A percentile compares a stretch with the other conserved stretches of the same genome.
These are phyloP conservation scores for Beta lomatogona DNA, from an alignment of 179 eudicot genomes.

Conservation along the genomic window DNA sequence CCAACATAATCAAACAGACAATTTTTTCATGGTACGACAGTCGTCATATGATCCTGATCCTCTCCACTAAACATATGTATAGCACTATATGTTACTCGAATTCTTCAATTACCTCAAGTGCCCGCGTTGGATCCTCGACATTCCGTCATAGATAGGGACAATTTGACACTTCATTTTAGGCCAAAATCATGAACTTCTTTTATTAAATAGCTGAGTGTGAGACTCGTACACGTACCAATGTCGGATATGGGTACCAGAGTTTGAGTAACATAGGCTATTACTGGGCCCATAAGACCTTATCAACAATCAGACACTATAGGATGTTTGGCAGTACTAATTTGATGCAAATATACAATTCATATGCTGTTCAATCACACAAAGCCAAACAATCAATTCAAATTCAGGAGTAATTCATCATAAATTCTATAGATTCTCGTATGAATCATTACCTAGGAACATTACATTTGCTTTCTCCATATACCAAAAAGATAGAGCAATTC, in stretches of 20 bases:
- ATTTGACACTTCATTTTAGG: no score
- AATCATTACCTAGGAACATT: background rate
- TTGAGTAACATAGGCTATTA: no score
- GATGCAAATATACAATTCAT: background rate
- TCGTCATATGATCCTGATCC: background rate
- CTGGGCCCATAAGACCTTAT: background rate
- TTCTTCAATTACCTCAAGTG: no score
- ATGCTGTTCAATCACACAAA: background rate
- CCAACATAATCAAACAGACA: background rate
- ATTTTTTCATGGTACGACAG: background rate
- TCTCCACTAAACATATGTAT: background rate
- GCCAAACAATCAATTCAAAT: background rate
- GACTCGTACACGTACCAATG: no score
- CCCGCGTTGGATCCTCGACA: no score
- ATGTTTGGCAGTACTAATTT: background rate
- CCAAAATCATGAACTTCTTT: no score
- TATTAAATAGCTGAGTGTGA: no score
- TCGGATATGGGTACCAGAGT: no score
- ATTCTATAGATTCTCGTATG: background rate
- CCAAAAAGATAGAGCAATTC: background rate
- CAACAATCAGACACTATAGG: background rate
- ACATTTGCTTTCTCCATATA: background rate
- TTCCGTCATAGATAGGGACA: no score
- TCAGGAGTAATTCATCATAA: no score
- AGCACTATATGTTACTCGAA: no score